Evolutionary conservation across 163 green algal species (phyloP).

Genomic region (Scenedesmus sp.): DNA sequence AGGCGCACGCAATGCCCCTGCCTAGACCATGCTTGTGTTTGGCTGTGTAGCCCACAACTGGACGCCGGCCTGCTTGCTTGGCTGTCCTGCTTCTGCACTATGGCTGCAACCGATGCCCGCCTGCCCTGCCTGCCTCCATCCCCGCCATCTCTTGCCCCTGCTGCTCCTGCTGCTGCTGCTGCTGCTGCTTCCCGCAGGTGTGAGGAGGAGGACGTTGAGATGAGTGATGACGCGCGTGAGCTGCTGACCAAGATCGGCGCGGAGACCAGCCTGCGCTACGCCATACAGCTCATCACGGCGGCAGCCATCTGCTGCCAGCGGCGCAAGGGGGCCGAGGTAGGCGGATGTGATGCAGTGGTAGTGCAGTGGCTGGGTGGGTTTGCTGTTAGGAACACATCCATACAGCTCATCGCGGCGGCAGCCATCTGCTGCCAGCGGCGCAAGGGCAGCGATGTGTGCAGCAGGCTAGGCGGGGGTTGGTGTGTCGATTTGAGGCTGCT

Average conservation of each 20-base stretch:
- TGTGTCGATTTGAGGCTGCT: too few relatives aligned
- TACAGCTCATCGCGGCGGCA: too few relatives aligned
- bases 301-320: constrained; percentile 87
- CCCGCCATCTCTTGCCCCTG: not conserved
- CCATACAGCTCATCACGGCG: constrained; percentile 97
- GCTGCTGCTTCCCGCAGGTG: constrained; percentile 62
- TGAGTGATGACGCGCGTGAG: constrained; percentile 93
- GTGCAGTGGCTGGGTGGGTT: not conserved
- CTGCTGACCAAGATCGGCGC: constrained; percentile 97
- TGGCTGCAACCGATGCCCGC: not conserved
- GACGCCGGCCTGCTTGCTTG: not conserved
- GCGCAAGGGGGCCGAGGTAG: constrained; percentile 77
- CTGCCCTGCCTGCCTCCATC: not conserved
- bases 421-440: too few relatives aligned
- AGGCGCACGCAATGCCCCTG: too few relatives aligned
- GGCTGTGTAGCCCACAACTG: not conserved
- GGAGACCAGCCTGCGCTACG: constrained; percentile 92
- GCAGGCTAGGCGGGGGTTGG: too few relatives aligned
- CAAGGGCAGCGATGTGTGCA: too few relatives aligned
- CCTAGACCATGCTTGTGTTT: too few relatives aligned
- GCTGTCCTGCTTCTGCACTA: not conserved
- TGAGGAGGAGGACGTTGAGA: constrained; percentile 99
- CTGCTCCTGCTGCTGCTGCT: not conserved
- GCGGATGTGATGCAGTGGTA: not conserved
- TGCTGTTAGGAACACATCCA: not conserved